phyloP scores from a whole-genome alignment of 495 filamentous ascomycete genomes.

The Annulohypoxylon moriforme region DNA sequence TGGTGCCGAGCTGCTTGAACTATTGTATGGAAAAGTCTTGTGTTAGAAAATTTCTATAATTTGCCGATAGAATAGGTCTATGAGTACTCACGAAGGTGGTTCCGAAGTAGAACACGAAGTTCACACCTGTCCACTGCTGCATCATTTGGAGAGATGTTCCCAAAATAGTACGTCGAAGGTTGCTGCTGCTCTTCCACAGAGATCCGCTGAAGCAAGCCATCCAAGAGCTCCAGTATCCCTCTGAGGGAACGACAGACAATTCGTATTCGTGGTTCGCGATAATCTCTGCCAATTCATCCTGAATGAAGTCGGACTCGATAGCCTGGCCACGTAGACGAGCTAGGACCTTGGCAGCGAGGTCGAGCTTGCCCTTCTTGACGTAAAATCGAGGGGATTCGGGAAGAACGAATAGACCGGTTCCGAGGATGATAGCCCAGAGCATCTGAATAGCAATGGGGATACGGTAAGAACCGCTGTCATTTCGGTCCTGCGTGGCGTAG shows the following conservation, averaged over 20 bases:
- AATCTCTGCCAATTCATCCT: conserved; percentile 81
- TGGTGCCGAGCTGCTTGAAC: conserved; percentile 70
- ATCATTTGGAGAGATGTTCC: conserved; percentile 81
- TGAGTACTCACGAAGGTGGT: no score
- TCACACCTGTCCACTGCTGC: conserved; percentile 67
- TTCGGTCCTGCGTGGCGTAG: conserved; percentile 72
- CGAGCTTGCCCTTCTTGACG: conserved; percentile 77
- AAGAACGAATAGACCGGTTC: conserved; percentile 67
- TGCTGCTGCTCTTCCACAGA: conserved; percentile 63
- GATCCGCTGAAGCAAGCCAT: conserved; percentile 72
- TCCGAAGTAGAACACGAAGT: conserved; percentile 72
- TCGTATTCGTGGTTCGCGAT: conserved; percentile 87
- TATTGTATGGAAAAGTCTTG: no score
- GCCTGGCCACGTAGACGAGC: conserved; percentile 75
- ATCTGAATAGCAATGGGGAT: conserved; percentile 79
- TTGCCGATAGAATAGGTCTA: no score
- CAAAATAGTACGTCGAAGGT: conserved; percentile 80
- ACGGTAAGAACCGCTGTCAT: conserved; percentile 73
- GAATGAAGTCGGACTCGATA: conserved; percentile 69
- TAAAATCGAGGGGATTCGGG: conserved; percentile 86
- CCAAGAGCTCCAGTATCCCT: conserved; percentile 74
- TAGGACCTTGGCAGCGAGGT: conserved; percentile 70
- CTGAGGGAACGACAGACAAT: conserved; percentile 69
- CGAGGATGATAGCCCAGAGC: conserved; percentile 75
- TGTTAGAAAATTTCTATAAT: no score